These are phyloP conservation scores for Eremochloa ophiuroides DNA, from an alignment of 176 grass and related monocot species.

Conservation along the genomic window DNA sequence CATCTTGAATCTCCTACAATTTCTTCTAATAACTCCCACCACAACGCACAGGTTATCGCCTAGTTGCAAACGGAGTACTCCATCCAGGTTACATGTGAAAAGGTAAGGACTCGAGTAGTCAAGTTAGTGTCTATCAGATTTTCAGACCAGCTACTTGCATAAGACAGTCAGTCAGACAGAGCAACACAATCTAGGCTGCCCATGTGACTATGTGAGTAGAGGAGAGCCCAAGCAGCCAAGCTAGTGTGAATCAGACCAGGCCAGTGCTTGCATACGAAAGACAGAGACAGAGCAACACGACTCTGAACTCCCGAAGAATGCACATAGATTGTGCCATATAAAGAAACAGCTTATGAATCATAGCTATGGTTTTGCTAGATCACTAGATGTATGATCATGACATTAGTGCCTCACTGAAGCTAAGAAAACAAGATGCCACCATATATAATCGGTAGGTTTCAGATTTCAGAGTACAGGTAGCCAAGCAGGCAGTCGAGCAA, in stretches of 20 bases:
- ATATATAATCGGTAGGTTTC: too few relatives aligned
- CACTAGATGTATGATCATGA: too few relatives aligned
- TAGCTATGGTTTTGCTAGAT: too few relatives aligned
- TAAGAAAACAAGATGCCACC: not conserved
- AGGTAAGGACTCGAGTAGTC: not conserved
- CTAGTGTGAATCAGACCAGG: not conserved
- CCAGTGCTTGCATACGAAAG: not conserved
- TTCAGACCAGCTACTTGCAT: not conserved
- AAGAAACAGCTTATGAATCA: not conserved
- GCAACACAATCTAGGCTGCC: too few relatives aligned
- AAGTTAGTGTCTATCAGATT: not conserved
- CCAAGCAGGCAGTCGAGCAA: not conserved
- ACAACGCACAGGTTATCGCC: too few relatives aligned
- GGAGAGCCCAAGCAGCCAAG: not conserved
- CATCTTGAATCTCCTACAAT: too few relatives aligned
- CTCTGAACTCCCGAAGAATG: not conserved
- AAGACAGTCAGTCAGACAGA: not conserved
- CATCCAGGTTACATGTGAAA: constrained; percentile 1
- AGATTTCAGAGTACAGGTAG: too few relatives aligned
- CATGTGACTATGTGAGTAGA: not conserved
- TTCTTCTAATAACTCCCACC: too few relatives aligned
- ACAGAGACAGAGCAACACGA: too few relatives aligned
- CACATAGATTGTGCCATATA: not conserved
- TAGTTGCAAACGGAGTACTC: not conserved
- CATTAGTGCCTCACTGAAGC: not conserved